These are phyloP conservation scores for Aspergillus panamensis DNA, from an alignment of 495 filamentous ascomycete species.

Conservation along the genomic window DNA sequence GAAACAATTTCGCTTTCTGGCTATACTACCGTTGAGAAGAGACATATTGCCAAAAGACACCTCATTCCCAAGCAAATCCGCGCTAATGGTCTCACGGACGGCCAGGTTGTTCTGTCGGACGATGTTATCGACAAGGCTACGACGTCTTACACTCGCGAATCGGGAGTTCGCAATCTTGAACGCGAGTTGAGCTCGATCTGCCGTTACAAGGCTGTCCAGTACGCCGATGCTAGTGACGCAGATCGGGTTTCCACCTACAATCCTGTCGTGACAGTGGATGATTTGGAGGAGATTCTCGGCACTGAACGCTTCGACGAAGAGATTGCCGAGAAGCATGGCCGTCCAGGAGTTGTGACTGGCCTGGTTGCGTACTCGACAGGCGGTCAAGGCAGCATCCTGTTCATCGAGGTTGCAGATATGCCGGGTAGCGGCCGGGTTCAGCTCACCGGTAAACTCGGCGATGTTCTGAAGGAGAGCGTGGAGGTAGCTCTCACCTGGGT, in stretches of 20 bases:
- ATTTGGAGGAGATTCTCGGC: conserved; percentile 87
- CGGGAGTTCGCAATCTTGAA: conserved; percentile 95
- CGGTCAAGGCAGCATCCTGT: conserved; percentile 92
- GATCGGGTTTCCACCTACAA: conserved; percentile 67
- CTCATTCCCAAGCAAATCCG: conserved; percentile 90
- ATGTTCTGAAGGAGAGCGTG: conserved; percentile 95
- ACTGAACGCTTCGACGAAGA: conserved; percentile 95
- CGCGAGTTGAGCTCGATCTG: conserved; percentile 93
- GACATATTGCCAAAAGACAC: conserved; percentile 90
- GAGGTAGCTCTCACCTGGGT: conserved; percentile 97
- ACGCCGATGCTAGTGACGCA: conserved; percentile 81
- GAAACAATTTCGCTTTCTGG: conserved; percentile 88
- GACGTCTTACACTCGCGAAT: conserved; percentile 92
- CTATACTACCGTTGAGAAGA: conserved; percentile 98
- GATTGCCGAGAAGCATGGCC: conserved; percentile 81
- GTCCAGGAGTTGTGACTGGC: conserved; percentile 93
- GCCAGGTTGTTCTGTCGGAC: conserved; percentile 70
- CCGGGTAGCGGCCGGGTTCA: conserved; percentile 89
- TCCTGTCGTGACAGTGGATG: conserved; percentile 65
- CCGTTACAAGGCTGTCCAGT: conserved; percentile 93
- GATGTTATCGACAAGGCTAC: conserved; percentile 93
- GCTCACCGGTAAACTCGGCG: conserved; percentile 97
- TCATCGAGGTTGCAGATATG: conserved; percentile 98
- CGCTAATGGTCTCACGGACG: conserved; percentile 69
- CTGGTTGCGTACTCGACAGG: conserved; percentile 95